Evolutionary conservation across 495 filamentous ascomycete species (phyloP), one percentile per base, ranked within the genome.

Genomic region (Hypomontagnella monticulosa): DNA sequence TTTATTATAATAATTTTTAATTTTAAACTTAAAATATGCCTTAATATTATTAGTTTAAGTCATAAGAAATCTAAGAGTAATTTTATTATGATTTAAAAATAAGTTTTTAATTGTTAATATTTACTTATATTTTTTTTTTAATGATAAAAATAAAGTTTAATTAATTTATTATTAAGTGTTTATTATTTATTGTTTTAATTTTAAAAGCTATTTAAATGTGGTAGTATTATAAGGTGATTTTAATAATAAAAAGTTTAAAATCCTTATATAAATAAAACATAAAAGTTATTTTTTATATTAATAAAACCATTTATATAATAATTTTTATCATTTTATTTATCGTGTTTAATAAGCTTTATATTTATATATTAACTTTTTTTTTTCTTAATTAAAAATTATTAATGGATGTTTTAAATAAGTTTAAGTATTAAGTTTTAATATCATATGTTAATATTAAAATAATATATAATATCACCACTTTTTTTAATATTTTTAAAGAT

Each of bases 321-420:
- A 3, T 9, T 11, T 38, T 38, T 38, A 38, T 12, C 3, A 38
- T 38, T 38, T 38, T 38, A 38, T 38, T 38, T 12, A 46, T 27
- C 1, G 12, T 46, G 1, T 10, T 8, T 7, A 19, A 46, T 23
- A 46, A 46, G 19, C 19, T 20, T 46, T 46, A 46, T 27, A 27
- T 27, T 46, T 46, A 9, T 16, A 46, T 46, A 23, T 46, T 46
- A 20, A 46, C 19, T 46, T 46, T 20, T 46, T 38, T 38, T 46
- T 10, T 10, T 46, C 19, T 4, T 6, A n/a, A 46, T 46, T 46
- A 46, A 9, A 20, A 9, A 23, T 46, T 20, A 20, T 46, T 46
- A 23, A 46, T 19, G 10, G 23, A 23, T 46, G 23, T 11, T 23
- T 46, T 46, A 20, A 27, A 19, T 2, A 20, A 9, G 9, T 46